Conservation (phyloP, 2,329 filamentous ascomycete species). For the Penicillium sumatraense region DNA sequence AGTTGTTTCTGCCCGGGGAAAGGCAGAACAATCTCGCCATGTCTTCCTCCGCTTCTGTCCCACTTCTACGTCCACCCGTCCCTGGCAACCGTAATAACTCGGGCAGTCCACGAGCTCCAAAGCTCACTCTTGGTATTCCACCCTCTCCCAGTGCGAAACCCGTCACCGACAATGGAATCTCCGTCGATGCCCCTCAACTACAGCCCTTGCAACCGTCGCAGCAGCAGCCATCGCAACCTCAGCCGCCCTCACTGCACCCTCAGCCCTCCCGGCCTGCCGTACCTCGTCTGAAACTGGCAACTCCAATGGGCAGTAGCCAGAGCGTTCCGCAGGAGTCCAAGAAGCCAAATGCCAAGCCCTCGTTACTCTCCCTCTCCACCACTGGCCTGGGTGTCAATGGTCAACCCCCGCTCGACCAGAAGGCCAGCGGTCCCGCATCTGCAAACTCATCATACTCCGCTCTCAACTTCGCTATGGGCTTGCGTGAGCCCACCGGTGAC, state of each 20-base stretch:
- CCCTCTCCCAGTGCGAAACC: slow-evolving; percentile 82
- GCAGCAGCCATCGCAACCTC: slow-evolving; percentile 60
- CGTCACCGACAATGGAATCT: slow-evolving; percentile 57
- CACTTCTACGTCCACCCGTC: slow-evolving; percentile 81
- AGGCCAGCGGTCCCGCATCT: slow-evolving; percentile 79
- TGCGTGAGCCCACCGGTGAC: slow-evolving; percentile 63
- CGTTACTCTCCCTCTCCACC: slow-evolving; percentile 65
- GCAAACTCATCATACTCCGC: slow-evolving; percentile 86
- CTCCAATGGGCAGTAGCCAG: slow-evolving; percentile 78
- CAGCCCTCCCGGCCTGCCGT: slow-evolving; percentile 62
- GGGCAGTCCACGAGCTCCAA: slow-evolving; percentile 69
- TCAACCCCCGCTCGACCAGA: slow-evolving; percentile 77
- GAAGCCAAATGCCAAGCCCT: slow-evolving; percentile 52
- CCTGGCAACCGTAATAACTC: slow-evolving; percentile 68
- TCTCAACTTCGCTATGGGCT: slow-evolving; percentile 77
- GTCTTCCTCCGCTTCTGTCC: slow-evolving; percentile 71
- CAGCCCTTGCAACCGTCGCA: slow-evolving; percentile 40
- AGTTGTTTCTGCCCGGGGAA: slow-evolving; percentile 46
- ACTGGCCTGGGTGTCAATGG: slow-evolving; percentile 79
- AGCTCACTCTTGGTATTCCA: slow-evolving; percentile 87
- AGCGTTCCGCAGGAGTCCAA: slow-evolving; percentile 67
- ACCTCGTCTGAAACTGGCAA: slow-evolving; percentile 82
- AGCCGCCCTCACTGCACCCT: slow-evolving; percentile 46
- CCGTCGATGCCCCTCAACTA: slow-evolving; percentile 23
- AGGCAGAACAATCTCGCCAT: slow-evolving; percentile 58